phyloP scores from a whole-genome alignment of 179 eudicot species.

The Carnegiea gigantea region DNA sequence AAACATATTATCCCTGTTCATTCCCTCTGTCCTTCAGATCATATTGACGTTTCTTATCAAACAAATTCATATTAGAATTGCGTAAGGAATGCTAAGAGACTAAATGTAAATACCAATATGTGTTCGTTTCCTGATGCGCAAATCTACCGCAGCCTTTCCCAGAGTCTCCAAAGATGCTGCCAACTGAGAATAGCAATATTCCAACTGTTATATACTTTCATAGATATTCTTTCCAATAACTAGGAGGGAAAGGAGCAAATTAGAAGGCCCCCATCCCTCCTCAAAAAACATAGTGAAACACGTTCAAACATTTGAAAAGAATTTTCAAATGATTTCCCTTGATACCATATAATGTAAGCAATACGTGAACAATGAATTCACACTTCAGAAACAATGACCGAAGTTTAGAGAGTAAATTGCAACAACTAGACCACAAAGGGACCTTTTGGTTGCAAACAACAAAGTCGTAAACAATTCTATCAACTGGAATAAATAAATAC shows the following conservation, averaged over 20 bases:
- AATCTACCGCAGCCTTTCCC: conserved; percentile 83
- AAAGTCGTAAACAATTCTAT: neutral
- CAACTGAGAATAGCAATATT: conserved; percentile 49
- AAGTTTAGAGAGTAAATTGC: neutral
- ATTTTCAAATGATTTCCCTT: neutral
- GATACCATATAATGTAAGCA: neutral
- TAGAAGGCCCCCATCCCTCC: neutral
- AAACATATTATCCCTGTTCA: neutral
- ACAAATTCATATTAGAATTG: neutral
- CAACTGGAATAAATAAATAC: neutral
- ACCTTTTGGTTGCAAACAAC: neutral
- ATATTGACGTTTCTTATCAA: neutral
- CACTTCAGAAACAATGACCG: neutral
- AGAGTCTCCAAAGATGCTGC: conserved; percentile 73
- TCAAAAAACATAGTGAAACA: conserved; percentile 2
- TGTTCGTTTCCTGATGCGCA: conserved; percentile 74
- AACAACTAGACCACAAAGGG: neutral
- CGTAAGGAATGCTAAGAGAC: neutral
- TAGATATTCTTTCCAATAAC: neutral
- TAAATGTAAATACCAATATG: conserved; percentile 51
- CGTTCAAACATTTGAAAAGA: neutral
- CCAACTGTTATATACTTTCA: conserved; percentile 5
- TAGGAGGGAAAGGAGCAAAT: neutral
- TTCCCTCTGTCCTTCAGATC: neutral
- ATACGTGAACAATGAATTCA: neutral